These are phyloP conservation scores for Pleurotus giganteus DNA, from an alignment of 768 basidiomycete species.

Conservation along the genomic window DNA sequence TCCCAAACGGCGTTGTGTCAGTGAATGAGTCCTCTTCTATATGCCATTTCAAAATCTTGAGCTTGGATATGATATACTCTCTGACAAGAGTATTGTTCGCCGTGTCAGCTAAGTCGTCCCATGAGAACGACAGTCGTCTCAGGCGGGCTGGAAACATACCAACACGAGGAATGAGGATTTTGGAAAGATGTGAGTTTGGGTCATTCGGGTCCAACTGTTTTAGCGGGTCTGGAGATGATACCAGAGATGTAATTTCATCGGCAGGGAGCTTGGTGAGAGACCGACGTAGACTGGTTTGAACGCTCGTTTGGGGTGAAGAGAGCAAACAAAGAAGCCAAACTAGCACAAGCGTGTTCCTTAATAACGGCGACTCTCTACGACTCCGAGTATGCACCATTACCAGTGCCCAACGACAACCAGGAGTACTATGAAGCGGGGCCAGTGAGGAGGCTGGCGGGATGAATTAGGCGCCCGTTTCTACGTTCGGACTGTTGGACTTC, in stretches of 20 bases:
- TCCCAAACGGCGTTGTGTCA: slow-evolving; percentile 77
- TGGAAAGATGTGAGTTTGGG: slow-evolving; percentile 72
- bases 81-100: slow-evolving; percentile 80
- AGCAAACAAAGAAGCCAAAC: slow-evolving; percentile 3
- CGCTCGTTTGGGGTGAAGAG: background rate
- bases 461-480: background rate
- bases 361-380: background rate
- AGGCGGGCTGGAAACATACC: slow-evolving; percentile 47
- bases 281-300: slow-evolving; percentile 18
- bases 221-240: slow-evolving; percentile 58
- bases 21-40: slow-evolving; percentile 83
- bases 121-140: background rate
- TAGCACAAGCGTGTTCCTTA: background rate
- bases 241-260: slow-evolving; percentile 48
- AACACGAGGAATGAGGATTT: slow-evolving; percentile 81
- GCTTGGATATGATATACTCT: slow-evolving; percentile 71
- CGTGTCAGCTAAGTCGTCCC: slow-evolving; percentile 51
- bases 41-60: slow-evolving; percentile 80
- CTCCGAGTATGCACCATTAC: background rate
- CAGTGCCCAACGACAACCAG: too few species aligned
- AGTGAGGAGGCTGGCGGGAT: too few species aligned
- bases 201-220: slow-evolving; percentile 66
- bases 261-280: slow-evolving; percentile 41
- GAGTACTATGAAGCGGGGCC: too few species aligned
- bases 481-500: too few species aligned